Evolutionary conservation across 768 basidiomycete genomes (phyloP).

Genomic region (Panaeolus cyanescens): DNA sequence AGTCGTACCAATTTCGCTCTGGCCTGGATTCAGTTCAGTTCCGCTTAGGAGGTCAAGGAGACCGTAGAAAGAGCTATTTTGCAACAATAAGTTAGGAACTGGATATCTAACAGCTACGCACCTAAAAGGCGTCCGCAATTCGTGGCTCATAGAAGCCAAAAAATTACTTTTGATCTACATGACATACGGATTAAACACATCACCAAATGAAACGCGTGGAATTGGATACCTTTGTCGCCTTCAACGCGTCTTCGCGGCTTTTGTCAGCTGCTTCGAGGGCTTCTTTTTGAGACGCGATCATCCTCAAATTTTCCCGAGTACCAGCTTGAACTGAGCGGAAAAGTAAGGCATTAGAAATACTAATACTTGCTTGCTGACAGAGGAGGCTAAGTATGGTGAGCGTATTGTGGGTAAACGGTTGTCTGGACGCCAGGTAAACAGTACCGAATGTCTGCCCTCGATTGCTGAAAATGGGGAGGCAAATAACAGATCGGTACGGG

Average conservation of each 20-base stretch:
- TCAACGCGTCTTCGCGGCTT: constrained; percentile 72
- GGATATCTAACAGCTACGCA: constrained; percentile 17
- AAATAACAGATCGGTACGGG: constrained; percentile 60
- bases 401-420: constrained; percentile 61
- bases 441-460: constrained; percentile 76
- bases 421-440: constrained; percentile 66
- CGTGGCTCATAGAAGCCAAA: constrained; percentile 77
- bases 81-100: background rate
- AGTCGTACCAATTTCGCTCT: constrained; percentile 64
- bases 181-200: background rate
- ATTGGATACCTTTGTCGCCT: constrained; percentile 62
- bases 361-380: constrained; percentile 76
- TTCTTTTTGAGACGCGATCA: constrained; percentile 72
- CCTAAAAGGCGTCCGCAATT: constrained; percentile 79
- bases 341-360: constrained; percentile 72
- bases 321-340: constrained; percentile 76
- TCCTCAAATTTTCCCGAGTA: constrained; percentile 73
- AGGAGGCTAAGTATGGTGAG: constrained; percentile 64
- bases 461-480: constrained; percentile 73
- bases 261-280: constrained; percentile 70
- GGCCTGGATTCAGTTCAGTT: constrained; percentile 67
- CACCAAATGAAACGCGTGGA: background rate
- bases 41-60: constrained; percentile 73
- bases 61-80: constrained; percentile 69
- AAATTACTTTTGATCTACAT: constrained; percentile 77